These are phyloP conservation scores for Ceratocystis cubensis DNA, from an alignment of 2,329 filamentous ascomycete genomes.

Conservation along the genomic window DNA sequence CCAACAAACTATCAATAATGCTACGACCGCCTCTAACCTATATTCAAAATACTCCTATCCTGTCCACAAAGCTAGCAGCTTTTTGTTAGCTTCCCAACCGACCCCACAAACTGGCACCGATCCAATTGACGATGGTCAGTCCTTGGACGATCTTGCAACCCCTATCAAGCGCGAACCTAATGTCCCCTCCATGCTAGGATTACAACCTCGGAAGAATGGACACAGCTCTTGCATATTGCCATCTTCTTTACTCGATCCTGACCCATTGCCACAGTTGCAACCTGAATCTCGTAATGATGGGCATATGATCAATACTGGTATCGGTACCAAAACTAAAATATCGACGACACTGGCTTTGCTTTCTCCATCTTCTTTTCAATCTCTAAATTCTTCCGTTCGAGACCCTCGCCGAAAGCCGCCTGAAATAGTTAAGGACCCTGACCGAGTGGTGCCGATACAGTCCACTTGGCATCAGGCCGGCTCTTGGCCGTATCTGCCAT, in stretches of 20 bases:
- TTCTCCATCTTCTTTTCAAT: not conserved
- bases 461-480: not conserved
- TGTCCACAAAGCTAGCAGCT: not conserved
- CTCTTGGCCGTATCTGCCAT: constrained; percentile 11
- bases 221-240: not conserved
- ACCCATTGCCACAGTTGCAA: not conserved
- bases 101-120: no score
- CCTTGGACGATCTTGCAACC: not conserved
- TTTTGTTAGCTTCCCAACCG: not conserved
- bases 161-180: not conserved
- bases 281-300: no score
- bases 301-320: not conserved
- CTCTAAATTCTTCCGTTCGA: not conserved
- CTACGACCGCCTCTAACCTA: not conserved
- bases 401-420: constrained; percentile 1
- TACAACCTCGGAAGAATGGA: not conserved
- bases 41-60: not conserved
- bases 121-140: not conserved
- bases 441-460: not conserved
- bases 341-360: no score
- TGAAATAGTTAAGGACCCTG: not conserved
- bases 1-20: not conserved
- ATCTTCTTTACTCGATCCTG: not conserved
- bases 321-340: no score
- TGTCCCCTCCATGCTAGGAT: not conserved